Conservation (phyloP, 495 filamentous ascomycete genomes). For the Chaetomium cochliodes region DNA sequence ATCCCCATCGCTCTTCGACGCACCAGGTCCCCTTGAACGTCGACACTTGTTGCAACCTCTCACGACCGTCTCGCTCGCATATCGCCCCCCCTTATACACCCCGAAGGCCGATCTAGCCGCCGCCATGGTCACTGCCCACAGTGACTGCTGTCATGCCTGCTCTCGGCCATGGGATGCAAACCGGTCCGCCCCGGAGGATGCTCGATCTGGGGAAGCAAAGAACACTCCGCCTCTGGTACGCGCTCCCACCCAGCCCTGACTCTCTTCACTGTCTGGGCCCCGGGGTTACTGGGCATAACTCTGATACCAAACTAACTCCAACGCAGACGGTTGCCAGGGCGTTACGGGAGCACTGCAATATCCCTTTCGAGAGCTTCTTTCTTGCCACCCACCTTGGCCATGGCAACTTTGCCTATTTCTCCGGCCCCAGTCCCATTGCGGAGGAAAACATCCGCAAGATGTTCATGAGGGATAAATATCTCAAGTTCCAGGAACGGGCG, state of each 20-base stretch:
- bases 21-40: neutral
- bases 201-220: slow-evolving; percentile 22
- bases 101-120: neutral
- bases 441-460: slow-evolving; percentile 32
- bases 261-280: neutral
- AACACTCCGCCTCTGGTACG: slow-evolving; percentile 27
- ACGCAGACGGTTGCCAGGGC: slow-evolving; percentile 41
- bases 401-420: slow-evolving; percentile 36
- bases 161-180: slow-evolving; percentile 29
- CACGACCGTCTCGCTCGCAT: neutral
- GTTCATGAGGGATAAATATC: slow-evolving; percentile 37
- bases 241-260: neutral
- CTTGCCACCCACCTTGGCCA: slow-evolving; percentile 38
- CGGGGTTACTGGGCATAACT: neutral
- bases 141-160: neutral
- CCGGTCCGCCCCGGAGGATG: slow-evolving; percentile 18
- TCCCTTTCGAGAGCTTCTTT: slow-evolving; percentile 41
- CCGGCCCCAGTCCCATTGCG: slow-evolving; percentile 31
- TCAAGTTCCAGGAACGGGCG: slow-evolving; percentile 21
- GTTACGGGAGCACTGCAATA: slow-evolving; percentile 41
- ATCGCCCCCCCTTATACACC: neutral
- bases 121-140: slow-evolving; percentile 25
- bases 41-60: neutral
- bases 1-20: neutral
- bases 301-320: slow-evolving; percentile 15